Percentiles rank a stretch among this genome's conserved stretches.
These are phyloP conservation scores for Schizothecium vesticola DNA, from an alignment of 495 filamentous ascomycete species.

Conservation along the genomic window DNA sequence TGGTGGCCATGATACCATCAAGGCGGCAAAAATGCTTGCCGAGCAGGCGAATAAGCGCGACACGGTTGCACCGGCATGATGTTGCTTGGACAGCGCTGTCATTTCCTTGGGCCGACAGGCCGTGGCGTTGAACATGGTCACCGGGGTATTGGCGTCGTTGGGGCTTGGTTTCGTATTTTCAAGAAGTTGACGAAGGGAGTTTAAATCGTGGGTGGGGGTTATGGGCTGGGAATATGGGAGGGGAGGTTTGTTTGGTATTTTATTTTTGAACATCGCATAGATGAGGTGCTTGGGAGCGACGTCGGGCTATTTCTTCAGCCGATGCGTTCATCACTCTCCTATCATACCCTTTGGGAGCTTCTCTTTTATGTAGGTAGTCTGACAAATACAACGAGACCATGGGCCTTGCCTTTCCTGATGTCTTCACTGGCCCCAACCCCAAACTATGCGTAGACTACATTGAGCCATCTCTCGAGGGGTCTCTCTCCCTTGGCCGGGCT, in stretches of 20 bases:
- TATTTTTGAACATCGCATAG: not conserved
- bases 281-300: not conserved
- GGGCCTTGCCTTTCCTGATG: not conserved
- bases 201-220: not conserved
- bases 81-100: not conserved
- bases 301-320: not conserved
- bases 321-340: not conserved
- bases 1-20: slow-evolving; percentile 16
- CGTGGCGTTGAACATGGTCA: not conserved
- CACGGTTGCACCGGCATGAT: slow-evolving; percentile 23
- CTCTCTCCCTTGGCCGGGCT: not conserved
- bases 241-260: not conserved
- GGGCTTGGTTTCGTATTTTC: not conserved
- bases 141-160: not conserved
- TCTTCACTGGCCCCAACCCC: not conserved
- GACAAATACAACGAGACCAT: not conserved
- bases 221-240: not conserved
- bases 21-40: slow-evolving; percentile 17
- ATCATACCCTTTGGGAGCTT: not conserved
- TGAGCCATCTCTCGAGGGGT: not conserved
- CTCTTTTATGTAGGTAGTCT: slow-evolving; percentile 9
- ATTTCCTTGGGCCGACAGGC: not conserved
- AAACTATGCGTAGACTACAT: not conserved
- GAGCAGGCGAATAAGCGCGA: slow-evolving; percentile 23
- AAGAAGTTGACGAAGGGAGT: not conserved